Conservation (phyloP, 2,329 filamentous ascomycete genomes). For the Monilinia laxa region DNA sequence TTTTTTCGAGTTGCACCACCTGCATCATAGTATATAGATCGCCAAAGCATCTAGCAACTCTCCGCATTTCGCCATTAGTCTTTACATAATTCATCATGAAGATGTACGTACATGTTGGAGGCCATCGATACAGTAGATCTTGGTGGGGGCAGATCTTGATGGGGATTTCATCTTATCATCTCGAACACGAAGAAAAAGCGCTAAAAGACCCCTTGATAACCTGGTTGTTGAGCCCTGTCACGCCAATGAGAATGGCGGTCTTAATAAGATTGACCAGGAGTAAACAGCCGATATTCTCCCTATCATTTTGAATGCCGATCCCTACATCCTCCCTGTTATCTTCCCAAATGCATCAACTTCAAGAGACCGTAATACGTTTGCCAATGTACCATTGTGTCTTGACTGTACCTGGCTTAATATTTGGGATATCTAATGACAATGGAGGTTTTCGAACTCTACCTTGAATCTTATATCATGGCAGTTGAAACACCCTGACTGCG, state of each 20-base stretch:
- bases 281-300: constrained; percentile 4
- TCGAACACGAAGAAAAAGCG: not conserved
- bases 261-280: not conserved
- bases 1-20: not conserved
- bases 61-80: not conserved
- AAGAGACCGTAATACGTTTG: not conserved
- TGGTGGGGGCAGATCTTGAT: constrained; percentile 1
- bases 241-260: not conserved
- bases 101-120: not conserved
- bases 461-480: constrained; percentile 10
- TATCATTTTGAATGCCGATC: constrained; percentile 19
- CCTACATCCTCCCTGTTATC: constrained; percentile 1
- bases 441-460: not conserved
- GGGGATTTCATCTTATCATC: constrained; percentile 11
- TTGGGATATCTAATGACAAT: not conserved
- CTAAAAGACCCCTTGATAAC: not conserved
- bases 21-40: constrained; percentile 1
- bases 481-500: not conserved
- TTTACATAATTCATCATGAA: constrained; percentile 14
- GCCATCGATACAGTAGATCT: not conserved
- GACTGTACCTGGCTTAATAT: not conserved
- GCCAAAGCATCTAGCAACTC: not conserved
- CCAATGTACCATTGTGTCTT: no score
- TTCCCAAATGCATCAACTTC: constrained; percentile 11
- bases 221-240: no score